Evolutionary conservation across 441 rosid species (phyloP).

Genomic region (Jatropha multifida): DNA sequence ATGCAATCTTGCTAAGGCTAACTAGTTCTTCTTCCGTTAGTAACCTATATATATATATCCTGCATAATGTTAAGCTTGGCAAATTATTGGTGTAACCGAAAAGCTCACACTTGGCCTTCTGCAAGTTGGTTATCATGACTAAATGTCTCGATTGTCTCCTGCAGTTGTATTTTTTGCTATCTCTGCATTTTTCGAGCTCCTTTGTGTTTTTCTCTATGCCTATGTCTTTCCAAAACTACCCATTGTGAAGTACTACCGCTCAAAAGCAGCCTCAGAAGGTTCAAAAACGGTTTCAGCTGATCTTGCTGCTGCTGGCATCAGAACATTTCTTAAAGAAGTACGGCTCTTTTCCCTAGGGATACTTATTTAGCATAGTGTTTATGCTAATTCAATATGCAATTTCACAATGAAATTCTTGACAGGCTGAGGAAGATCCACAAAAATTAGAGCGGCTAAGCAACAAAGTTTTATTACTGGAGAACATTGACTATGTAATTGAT

Average conservation of each 20-base stretch:
- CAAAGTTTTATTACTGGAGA: constrained; percentile 40
- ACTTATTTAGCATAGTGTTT: background rate
- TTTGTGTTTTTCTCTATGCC: constrained; percentile 60
- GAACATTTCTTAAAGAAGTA: constrained; percentile 26
- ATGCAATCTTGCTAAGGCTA: background rate
- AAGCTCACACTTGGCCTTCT: background rate
- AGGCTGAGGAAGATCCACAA: constrained; percentile 31
- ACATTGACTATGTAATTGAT: constrained; percentile 52
- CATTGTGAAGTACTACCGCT: constrained; percentile 57
- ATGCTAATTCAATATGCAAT: background rate
- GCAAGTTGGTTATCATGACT: constrained; percentile 9
- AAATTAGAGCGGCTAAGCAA: constrained; percentile 40
- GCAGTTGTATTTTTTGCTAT: constrained; percentile 63
- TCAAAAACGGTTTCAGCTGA: constrained; percentile 70
- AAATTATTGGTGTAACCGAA: background rate
- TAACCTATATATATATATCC: background rate
- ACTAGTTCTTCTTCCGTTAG: background rate
- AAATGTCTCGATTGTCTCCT: background rate
- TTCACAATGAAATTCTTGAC: background rate
- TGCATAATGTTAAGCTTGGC: background rate
- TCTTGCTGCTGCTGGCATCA: constrained; percentile 72
- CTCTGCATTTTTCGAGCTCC: constrained; percentile 48
- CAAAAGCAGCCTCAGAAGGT: constrained; percentile 70
- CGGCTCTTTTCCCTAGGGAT: background rate
- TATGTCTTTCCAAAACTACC: constrained; percentile 53